These are phyloP conservation scores for Tubosaeta sp. DNA, from an alignment of 768 basidiomycete genomes.

Conservation along the genomic window DNA sequence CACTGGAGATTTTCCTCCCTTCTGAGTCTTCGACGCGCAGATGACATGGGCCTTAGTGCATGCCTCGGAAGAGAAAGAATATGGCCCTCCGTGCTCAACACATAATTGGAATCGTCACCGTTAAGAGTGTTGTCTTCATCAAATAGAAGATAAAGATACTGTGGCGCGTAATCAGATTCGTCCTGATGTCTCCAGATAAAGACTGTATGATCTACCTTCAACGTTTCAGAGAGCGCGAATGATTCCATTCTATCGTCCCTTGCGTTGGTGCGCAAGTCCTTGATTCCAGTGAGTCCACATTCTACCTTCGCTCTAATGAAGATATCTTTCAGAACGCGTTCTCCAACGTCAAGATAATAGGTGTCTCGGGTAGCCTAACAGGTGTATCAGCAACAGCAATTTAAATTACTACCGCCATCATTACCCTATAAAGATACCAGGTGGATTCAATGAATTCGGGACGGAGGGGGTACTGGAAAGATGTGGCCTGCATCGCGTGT, in stretches of 20 bases:
- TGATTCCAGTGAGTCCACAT: constrained; percentile 83
- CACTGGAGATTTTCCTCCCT: constrained; percentile 69
- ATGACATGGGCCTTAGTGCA: constrained; percentile 53
- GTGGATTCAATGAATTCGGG: constrained; percentile 96
- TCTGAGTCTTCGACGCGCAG: constrained; percentile 56
- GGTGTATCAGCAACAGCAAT: not conserved
- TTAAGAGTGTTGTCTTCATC: constrained; percentile 79
- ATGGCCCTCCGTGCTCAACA: constrained; percentile 96
- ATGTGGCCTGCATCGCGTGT: constrained; percentile 63
- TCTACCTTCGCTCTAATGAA: constrained; percentile 69
- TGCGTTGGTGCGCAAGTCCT: constrained; percentile 71
- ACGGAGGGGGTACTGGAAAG: constrained; percentile 74
- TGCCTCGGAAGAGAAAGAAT: constrained; percentile 61
- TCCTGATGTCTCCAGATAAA: not conserved
- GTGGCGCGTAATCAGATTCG: not conserved
- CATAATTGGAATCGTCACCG: constrained; percentile 75
- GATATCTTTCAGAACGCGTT: constrained; percentile 76
- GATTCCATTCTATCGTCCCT: constrained; percentile 96
- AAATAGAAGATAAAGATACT: constrained; percentile 94
- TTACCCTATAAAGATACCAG: constrained; percentile 88
- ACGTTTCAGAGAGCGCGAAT: constrained; percentile 88
- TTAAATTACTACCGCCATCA: constrained; percentile 1
- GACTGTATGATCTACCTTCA: constrained; percentile 56
- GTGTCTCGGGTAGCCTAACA: constrained; percentile 86
- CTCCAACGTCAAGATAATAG: constrained; percentile 89